These are phyloP conservation scores for Boechera stricta DNA, from an alignment of 345 rosid species.

Conservation along the genomic window DNA sequence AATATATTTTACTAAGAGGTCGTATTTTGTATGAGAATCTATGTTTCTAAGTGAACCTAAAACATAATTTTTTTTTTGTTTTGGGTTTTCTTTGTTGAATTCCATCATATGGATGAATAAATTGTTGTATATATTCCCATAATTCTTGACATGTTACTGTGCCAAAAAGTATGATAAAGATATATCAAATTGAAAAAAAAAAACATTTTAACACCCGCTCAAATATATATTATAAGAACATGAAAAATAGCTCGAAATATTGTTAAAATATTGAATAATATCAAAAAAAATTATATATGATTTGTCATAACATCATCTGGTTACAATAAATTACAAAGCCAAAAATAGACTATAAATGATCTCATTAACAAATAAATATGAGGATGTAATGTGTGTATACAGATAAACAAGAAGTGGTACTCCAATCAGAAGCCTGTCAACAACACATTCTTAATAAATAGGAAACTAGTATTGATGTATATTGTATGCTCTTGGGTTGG, in stretches of 20 bases:
- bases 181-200: not conserved
- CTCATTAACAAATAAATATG: not conserved
- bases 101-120: not conserved
- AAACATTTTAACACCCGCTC: not conserved
- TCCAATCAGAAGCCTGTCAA: not conserved
- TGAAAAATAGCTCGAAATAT: not conserved
- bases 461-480: slow-evolving; percentile 10
- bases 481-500: not conserved
- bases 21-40: not conserved
- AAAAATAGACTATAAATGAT: not conserved
- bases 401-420: not conserved
- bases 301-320: not conserved
- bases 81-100: not conserved
- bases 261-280: not conserved
- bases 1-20: not conserved
- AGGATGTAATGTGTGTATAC: not conserved
- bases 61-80: not conserved
- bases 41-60: not conserved
- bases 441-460: not conserved
- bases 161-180: not conserved
- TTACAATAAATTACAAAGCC: slow-evolving; percentile 14
- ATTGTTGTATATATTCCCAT: not conserved
- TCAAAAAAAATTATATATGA: not conserved
- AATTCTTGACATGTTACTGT: not conserved
- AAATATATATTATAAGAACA: not conserved